Base-by-base conservation (phyloP, 306 rosid genomes). In the Trifolium subterraneum region DNA sequence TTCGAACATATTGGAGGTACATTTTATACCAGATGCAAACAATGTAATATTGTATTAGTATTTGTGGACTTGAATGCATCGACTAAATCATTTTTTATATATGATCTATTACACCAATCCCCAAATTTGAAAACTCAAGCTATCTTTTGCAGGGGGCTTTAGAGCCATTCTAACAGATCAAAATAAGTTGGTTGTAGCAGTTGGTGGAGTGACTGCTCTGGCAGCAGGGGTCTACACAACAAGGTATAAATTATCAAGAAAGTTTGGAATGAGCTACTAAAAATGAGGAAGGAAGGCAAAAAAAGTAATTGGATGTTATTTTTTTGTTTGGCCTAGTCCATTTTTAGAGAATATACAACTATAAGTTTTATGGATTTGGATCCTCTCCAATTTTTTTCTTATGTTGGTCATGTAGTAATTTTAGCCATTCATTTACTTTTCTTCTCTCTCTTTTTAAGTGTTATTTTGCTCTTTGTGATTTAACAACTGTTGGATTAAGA, bases 181-280 rank as follows among this genome's bases (percentile, higher is more conserved):
- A 89, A 92, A 90, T 87, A 94, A 94, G 85, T 82, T 94, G 81
- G 93, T 94, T 29, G 97, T 92, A 38, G 93, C 93, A 76, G 99
- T 94, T 68, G 99, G 97, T 81, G 97, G 99, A 78, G 87, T 94
- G 81, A 94, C 97, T 58, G 97, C 99, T 78, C 83, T 92, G 59
- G 99, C 99, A 35, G 99, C 99, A 6, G 99, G 99, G 15, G 73
- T 94, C 68, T 94, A 94, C 84, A 91, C 99, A 62, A 94, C 99
- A 12, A 94, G 99, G 99, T 94, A 78, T 84, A 22, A 14, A 36
- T 56, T 47, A 5, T 73, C 60, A 14, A 52, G 4, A 45, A 62
- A 73, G 56, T 35, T 79, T 65, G 52, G 51, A 38, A 51, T 60
- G 8, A 35, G 67, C 71, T 19, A 1, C n/a, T 58, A 48, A 41